Evolutionary conservation across 352 stramenopile species (phyloP), one percentile per base, ranked within the genome.

Genomic region (Elongisporangium prolatum): DNA sequence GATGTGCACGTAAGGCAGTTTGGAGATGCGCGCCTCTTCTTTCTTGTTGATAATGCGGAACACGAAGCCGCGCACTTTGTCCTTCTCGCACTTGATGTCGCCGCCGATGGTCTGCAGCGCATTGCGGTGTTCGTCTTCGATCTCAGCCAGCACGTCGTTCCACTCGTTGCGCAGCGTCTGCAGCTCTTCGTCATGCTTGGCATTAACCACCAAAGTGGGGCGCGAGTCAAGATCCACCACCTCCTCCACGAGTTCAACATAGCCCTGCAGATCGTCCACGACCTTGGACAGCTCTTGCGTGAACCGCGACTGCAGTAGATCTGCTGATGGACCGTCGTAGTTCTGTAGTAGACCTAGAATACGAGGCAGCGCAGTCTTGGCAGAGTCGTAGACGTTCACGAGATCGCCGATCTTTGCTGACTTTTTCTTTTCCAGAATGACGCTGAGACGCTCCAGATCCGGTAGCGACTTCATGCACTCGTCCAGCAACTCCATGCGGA

Each of bases 21-120:
- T 89, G 44, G 92, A 90, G n/a, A 98, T 72, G 11, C 86, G 72
- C 57, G 95, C 93, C 56, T 96, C 79, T 56, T 97, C 87, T 65
- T 98, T 98, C 48, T 95, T 96, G 71, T 97, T 88, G 22, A 91
- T 83, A 38, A 98, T 68, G 54, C 96, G 93, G 68, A 99, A 98
- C 49, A 97, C 91, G 57, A 96, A 96, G 20, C 89, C 88, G 11
- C 86, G 85, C 21, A 93, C 75, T 57, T 94, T 95, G 65, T 96
- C 87, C 53, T 95, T 89, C 66, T 99, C 96, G 38, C 98, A 91
- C 60, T 97, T 93, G 64, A 93, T 89, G 24, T 93, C 84, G 13
- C 75, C 82, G n/a, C 76, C 74, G 54, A 94, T 91, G 1, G 66
- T 78, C 47, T 88, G 61, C 20, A 74, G 69, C 9, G 76, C 80